Percentiles rank a stretch among this genome's conserved stretches.
Conservation (phyloP, 768 basidiomycete species). For the Mycena rosella region DNA sequence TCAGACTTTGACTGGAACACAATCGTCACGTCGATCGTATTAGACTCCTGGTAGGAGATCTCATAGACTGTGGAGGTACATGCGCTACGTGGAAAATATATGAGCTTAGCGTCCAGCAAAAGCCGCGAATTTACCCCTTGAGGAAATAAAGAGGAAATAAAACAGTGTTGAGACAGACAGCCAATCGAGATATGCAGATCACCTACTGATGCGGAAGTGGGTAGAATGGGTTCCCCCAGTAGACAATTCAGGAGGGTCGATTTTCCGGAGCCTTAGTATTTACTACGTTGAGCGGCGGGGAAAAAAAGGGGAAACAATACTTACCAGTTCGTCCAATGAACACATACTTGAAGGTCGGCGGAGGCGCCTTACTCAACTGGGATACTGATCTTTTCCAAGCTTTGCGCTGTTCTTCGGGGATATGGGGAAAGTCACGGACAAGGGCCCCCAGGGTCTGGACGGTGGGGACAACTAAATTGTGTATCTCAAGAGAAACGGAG, state of each 20-base stretch:
- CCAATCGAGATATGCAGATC: not conserved
- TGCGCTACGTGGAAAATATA: conserved; percentile 2
- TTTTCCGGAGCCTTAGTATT: conserved; percentile 19
- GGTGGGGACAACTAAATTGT: not conserved
- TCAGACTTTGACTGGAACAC: not conserved
- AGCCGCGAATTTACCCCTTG: conserved; percentile 16
- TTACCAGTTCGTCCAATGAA: conserved; percentile 21
- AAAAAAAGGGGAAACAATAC: not conserved
- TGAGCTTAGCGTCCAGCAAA: not conserved
- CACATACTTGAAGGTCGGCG: conserved; percentile 10
- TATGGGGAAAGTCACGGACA: conserved; percentile 1
- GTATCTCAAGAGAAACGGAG: not conserved
- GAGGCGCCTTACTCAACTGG: not conserved
- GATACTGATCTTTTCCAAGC: not conserved
- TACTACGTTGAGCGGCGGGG: not conserved
- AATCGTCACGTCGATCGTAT: not conserved
- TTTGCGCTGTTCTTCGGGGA: conserved; percentile 8
- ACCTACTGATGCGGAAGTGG: conserved; percentile 23
- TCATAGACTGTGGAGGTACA: conserved; percentile 21
- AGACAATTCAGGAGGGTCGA: conserved; percentile 24
- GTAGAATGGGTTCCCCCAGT: not conserved
- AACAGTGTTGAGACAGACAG: too few species aligned
- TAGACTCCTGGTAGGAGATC: conserved; percentile 5
- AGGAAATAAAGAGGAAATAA: too few species aligned
- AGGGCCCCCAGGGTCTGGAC: not conserved